Percentiles rank a stretch among this genome's conserved stretches.
These are phyloP conservation scores for Cenchrus purpureus DNA, from an alignment of 176 grass and related monocot species.

Conservation along the genomic window DNA sequence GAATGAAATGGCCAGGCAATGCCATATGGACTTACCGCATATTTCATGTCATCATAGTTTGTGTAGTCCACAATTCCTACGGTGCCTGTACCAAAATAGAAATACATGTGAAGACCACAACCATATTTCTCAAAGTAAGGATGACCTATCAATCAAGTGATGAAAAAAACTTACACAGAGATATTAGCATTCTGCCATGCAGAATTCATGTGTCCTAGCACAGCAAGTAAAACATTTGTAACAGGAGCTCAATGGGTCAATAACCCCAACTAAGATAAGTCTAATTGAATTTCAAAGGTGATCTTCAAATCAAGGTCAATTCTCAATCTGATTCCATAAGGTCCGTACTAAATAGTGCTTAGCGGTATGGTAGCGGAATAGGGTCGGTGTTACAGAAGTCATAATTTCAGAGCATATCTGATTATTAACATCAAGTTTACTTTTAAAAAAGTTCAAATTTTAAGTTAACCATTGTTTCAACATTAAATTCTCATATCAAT, in stretches of 20 bases:
- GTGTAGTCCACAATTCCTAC: conserved; percentile 92
- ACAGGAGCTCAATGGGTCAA: background rate
- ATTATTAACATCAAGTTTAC: too few relatives aligned
- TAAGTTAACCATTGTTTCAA: too few relatives aligned
- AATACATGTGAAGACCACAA: background rate
- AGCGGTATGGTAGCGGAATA: too few relatives aligned
- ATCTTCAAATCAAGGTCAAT: background rate
- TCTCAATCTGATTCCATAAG: background rate
- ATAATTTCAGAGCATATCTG: too few relatives aligned
- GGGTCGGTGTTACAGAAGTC: too few relatives aligned
- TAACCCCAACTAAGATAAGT: background rate
- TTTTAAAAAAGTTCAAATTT: too few relatives aligned
- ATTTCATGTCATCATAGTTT: conserved; percentile 99
- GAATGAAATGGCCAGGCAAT: background rate
- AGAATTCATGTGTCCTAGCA: background rate
- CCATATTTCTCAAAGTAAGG: conserved; percentile 15
- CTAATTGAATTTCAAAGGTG: background rate
- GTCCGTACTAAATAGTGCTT: too few relatives aligned
- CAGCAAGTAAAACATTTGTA: background rate
- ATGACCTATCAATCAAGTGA: background rate
- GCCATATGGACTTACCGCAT: conserved; percentile 64
- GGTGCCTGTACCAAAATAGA: conserved; percentile 66
- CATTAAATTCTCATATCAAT: too few relatives aligned
- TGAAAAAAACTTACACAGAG: background rate
- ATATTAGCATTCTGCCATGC: background rate